These are phyloP conservation scores for Eudorina sp. DNA, from an alignment of 139 green algal species.

Conservation along the genomic window DNA sequence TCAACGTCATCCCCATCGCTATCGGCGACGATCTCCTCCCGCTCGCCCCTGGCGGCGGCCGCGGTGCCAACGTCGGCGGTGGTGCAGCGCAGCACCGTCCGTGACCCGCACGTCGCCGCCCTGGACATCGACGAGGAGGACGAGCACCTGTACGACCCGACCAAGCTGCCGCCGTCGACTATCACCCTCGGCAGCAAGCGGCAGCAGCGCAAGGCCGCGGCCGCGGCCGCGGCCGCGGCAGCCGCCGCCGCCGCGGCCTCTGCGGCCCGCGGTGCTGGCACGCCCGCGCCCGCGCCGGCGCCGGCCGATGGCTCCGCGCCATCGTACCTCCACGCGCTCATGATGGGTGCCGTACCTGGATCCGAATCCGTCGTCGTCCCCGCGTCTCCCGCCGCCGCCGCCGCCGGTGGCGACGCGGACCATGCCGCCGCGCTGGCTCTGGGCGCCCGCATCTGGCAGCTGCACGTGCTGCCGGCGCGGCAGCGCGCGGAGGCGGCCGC, in stretches of 20 bases:
- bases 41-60: too few species aligned
- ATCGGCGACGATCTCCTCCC: too few species aligned
- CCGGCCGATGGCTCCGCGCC: neutral
- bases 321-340: neutral
- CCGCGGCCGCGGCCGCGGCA: neutral
- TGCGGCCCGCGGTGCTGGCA: neutral
- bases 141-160: neutral
- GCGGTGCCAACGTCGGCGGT: too few species aligned
- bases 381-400: neutral
- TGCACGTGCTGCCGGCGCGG: constrained; percentile 25
- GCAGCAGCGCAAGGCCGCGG: neutral
- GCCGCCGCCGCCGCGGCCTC: too few species aligned
- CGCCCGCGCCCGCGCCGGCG: neutral
- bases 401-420: neutral
- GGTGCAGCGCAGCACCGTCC: neutral
- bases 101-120: neutral
- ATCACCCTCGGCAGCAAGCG: neutral
- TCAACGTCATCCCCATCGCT: too few species aligned
- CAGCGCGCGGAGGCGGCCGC: neutral
- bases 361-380: neutral
- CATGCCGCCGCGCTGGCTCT: neutral
- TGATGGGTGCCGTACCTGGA: neutral
- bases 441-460: constrained; percentile 14
- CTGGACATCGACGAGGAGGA: neutral
- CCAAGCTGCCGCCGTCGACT: neutral